These are phyloP conservation scores for Bonia amplexicaulis DNA, from an alignment of 176 grass and related monocot genomes.

Conservation along the genomic window DNA sequence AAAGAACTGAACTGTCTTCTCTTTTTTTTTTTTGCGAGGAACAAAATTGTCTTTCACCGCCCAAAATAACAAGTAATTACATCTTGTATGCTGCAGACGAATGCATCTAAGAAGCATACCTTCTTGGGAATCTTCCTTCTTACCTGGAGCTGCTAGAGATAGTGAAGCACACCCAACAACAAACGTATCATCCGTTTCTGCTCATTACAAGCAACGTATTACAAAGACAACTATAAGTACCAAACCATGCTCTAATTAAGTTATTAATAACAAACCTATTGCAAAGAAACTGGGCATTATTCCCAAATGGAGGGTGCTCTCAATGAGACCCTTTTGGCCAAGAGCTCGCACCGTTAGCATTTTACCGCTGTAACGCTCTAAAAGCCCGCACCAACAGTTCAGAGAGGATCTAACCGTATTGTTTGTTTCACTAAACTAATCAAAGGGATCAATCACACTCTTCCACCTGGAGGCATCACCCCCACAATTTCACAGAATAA, in stretches of 20 bases:
- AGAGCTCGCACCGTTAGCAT: background rate
- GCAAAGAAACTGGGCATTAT: background rate
- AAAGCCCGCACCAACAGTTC: background rate
- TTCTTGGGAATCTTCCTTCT: background rate
- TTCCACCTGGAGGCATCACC: background rate
- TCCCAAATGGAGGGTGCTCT: background rate
- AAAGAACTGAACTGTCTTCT: background rate
- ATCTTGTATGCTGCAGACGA: background rate
- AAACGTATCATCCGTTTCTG: background rate
- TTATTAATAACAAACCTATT: too few species aligned
- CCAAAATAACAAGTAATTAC: background rate
- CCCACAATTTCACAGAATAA: background rate
- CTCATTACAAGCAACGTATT: background rate
- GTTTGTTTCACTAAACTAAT: constrained; percentile 17
- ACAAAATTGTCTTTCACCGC: background rate
- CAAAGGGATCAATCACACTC: background rate
- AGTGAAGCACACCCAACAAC: background rate
- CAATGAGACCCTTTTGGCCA: background rate
- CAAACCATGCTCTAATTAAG: background rate
- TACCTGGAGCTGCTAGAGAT: background rate
- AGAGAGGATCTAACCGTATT: background rate
- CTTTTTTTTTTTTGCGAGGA: background rate
- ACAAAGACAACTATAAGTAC: background rate
- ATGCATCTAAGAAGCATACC: background rate
- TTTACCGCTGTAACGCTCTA: background rate